A percentile compares a stretch with the other conserved stretches of the same genome.
phyloP scores from a whole-genome alignment of 805 yeast species.

The Saccharomycodes ludwigii region DNA sequence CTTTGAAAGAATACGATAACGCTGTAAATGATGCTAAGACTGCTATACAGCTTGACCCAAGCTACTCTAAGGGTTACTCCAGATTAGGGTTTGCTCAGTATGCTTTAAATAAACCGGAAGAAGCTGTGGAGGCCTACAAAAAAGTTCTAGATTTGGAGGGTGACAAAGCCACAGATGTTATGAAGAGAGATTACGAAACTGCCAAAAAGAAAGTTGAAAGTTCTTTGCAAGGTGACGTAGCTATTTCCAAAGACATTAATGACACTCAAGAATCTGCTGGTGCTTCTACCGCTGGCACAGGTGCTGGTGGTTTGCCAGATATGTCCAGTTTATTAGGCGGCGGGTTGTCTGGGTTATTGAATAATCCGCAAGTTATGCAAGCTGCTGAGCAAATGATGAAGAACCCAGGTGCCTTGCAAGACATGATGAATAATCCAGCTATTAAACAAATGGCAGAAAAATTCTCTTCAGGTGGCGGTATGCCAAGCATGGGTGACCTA shows the following conservation, averaged over 20 bases:
- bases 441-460: constrained; percentile 74
- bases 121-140: constrained; percentile 82
- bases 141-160: constrained; percentile 84
- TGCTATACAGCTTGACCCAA: constrained; percentile 69
- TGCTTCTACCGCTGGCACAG: constrained; percentile 17
- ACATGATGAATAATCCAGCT: constrained; percentile 70
- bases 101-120: constrained; percentile 88
- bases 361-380: constrained; percentile 84
- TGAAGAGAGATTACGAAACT: constrained; percentile 87
- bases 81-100: constrained; percentile 89
- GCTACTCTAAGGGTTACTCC: constrained; percentile 85
- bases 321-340: constrained; percentile 55
- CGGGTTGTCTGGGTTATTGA: constrained; percentile 51
- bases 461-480: constrained; percentile 54
- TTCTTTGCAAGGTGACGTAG: constrained; percentile 36
- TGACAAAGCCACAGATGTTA: constrained; percentile 68
- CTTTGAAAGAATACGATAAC: constrained; percentile 54
- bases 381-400: constrained; percentile 84
- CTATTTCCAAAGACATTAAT: constrained; percentile 13
- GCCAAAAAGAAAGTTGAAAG: constrained; percentile 82
- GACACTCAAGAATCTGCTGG: constrained; percentile 15
- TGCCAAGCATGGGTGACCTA: constrained; percentile 53
- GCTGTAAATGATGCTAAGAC: constrained; percentile 77
- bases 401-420: constrained; percentile 64
- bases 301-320: constrained; percentile 56